Evolutionary conservation across 2,329 filamentous ascomycete genomes (phyloP).

Genomic region (Neurospora sp.): DNA sequence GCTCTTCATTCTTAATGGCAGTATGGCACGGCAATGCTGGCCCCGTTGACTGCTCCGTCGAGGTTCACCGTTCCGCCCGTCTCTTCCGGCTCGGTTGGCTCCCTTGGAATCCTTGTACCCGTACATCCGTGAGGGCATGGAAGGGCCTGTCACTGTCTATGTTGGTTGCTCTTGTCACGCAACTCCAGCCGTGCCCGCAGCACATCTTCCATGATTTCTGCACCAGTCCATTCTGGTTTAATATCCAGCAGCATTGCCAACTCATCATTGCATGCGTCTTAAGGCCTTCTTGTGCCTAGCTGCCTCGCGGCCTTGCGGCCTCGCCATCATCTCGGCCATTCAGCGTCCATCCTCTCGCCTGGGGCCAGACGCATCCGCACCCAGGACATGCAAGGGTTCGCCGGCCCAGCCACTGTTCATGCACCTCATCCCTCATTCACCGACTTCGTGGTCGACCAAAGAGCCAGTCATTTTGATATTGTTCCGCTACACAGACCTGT

Average conservation of each 20-base stretch:
- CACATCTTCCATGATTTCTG: constrained; percentile 5
- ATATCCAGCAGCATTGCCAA: constrained; percentile 58
- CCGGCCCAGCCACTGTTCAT: constrained; percentile 31
- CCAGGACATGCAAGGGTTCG: constrained; percentile 24
- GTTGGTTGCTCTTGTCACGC: not conserved
- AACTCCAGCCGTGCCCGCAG: not conserved
- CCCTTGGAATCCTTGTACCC: not conserved
- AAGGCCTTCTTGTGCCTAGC: constrained; percentile 30
- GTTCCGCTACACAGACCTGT: not conserved
- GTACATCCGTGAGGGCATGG: not conserved
- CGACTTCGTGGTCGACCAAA: constrained; percentile 29
- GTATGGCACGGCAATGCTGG: not conserved
- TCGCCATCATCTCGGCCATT: constrained; percentile 21
- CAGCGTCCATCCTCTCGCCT: constrained; percentile 20
- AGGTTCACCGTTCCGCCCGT: not conserved
- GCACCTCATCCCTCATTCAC: constrained; percentile 35
- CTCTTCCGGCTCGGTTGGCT: constrained; percentile 2
- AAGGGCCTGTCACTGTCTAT: not conserved
- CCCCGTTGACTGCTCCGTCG: not conserved
- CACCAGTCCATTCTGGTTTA: constrained; percentile 34
- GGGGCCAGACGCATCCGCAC: constrained; percentile 17
- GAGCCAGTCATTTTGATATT: constrained; percentile 20
- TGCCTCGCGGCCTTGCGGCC: constrained; percentile 23
- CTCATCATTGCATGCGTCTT: constrained; percentile 64
- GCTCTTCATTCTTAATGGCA: not conserved